Evolutionary conservation across 306 rosid species (phyloP).

Genomic region (Pterocarpus macrocarpus): DNA sequence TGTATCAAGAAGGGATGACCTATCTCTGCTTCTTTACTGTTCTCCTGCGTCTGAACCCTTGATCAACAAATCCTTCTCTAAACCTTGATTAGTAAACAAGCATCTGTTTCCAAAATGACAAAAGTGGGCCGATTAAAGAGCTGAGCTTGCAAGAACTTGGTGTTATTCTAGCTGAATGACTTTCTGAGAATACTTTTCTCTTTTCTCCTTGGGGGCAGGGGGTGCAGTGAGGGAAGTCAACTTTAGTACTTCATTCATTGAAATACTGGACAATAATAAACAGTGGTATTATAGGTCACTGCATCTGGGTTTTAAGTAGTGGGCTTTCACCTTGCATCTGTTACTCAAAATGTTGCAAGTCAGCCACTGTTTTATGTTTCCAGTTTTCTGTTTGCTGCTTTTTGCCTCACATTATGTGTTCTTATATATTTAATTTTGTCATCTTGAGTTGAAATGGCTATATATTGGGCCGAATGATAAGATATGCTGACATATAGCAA

Average conservation of each 20-base stretch:
- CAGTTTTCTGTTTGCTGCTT: background rate
- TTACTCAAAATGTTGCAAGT: constrained; percentile 5
- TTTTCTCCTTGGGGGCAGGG: background rate
- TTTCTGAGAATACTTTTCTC: background rate
- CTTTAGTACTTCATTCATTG: background rate
- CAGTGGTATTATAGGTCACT: background rate
- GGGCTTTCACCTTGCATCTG: background rate
- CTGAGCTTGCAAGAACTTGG: background rate
- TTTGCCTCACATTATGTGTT: background rate
- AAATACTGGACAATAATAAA: constrained; percentile 3
- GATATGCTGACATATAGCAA: background rate
- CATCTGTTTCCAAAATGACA: background rate
- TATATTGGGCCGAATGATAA: constrained; percentile 28
- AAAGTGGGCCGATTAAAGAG: background rate
- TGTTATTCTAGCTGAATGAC: background rate
- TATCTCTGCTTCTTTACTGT: too few relatives aligned
- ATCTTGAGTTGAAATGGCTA: background rate
- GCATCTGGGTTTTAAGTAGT: constrained; percentile 13
- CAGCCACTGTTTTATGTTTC: background rate
- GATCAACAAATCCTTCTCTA: background rate
- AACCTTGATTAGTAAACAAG: background rate
- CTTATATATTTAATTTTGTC: background rate
- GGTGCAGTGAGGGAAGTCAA: background rate
- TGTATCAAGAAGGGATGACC: constrained; percentile 25
- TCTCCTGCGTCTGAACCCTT: background rate